A percentile compares a stretch with the other conserved stretches of the same genome.
Evolutionary conservation across 2,329 filamentous ascomycete species (phyloP).

Genomic region (Hypoxylon sp.): DNA sequence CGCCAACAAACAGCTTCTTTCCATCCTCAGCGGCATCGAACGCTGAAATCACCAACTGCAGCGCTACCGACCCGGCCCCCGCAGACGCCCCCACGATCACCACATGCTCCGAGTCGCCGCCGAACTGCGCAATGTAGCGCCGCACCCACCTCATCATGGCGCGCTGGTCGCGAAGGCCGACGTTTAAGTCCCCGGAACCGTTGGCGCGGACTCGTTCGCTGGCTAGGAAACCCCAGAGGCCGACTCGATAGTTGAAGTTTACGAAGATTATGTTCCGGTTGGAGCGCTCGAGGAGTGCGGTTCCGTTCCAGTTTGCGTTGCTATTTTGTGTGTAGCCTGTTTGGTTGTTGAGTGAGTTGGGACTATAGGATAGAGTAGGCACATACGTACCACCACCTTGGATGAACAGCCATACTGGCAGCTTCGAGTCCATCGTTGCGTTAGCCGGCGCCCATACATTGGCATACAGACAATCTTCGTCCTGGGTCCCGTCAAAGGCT

Average conservation of each 20-base stretch:
- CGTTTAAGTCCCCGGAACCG: constrained; percentile 64
- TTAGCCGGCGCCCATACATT: constrained; percentile 56
- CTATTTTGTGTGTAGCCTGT: constrained; percentile 56
- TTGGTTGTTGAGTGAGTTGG: not conserved
- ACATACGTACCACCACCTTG: constrained; percentile 45
- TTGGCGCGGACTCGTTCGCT: constrained; percentile 62
- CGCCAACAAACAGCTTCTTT: constrained; percentile 54
- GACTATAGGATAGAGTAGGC: not conserved
- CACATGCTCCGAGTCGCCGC: constrained; percentile 66
- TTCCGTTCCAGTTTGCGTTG: constrained; percentile 63
- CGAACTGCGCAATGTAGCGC: constrained; percentile 65
- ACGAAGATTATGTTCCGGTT: constrained; percentile 61
- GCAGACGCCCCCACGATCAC: constrained; percentile 70
- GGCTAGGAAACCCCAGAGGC: constrained; percentile 69
- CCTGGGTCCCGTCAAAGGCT: constrained; percentile 45
- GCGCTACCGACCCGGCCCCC: constrained; percentile 65
- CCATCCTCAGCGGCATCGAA: constrained; percentile 50
- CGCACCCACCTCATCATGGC: constrained; percentile 69
- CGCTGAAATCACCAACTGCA: constrained; percentile 57
- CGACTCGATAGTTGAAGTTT: constrained; percentile 71
- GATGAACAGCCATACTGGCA: constrained; percentile 65
- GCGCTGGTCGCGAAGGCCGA: constrained; percentile 70
- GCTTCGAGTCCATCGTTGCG: constrained; percentile 51
- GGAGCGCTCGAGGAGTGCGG: constrained; percentile 55
- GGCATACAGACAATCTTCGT: constrained; percentile 55